Base-by-base conservation (phyloP, 2,329 filamentous ascomycete genomes). In the Claviceps maximensis region DNA sequence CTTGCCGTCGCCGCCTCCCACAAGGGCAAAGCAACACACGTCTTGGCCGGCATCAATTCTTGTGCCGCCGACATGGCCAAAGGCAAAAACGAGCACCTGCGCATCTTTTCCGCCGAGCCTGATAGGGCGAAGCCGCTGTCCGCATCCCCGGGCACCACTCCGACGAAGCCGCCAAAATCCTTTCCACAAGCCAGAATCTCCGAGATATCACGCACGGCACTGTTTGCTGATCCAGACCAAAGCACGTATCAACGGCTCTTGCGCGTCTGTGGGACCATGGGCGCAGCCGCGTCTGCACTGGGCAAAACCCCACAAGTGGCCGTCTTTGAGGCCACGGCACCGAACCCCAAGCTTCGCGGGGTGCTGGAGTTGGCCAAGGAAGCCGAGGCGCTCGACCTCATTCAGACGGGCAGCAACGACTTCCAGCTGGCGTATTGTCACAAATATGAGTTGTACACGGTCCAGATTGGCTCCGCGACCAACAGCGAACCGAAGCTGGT, bases 41-140 rank as follows among this genome's bases (percentile, higher is more conserved):
- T 72, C 51, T 83, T 87, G 58, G 87, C 89, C 27, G 89, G 89
- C 52, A 84, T 95, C 70, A 96, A 95, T 67, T 89, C 88, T 55
- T 86, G 84, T 54, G 76, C 82, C 47, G 77, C 76, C 6, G 83
- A 89, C 54, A 77, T 90, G 58, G 75, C 82, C 60, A 82, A 83
- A 58, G 87, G 86, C 58, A 85, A 80, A 64, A 96, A 96, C 66
- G 77, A 87, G 63, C 90, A 96, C 69, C 81, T 97, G 58, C 81
- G 89, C 58, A 78, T 87, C 10, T 86, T 95, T 62, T 74, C 78
- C 57, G 75, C 93, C 57, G 67, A 74, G 52, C 58, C 67, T 59
- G 57, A 63, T 61, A 12, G 38, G 36, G 52, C 55, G 23, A 70
- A 69, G 54, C 53, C 64, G 54, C 59, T 65, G 50, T 52, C 63